Base-by-base conservation (phyloP, 768 basidiomycete genomes). In the Lactifluus pinguis region DNA sequence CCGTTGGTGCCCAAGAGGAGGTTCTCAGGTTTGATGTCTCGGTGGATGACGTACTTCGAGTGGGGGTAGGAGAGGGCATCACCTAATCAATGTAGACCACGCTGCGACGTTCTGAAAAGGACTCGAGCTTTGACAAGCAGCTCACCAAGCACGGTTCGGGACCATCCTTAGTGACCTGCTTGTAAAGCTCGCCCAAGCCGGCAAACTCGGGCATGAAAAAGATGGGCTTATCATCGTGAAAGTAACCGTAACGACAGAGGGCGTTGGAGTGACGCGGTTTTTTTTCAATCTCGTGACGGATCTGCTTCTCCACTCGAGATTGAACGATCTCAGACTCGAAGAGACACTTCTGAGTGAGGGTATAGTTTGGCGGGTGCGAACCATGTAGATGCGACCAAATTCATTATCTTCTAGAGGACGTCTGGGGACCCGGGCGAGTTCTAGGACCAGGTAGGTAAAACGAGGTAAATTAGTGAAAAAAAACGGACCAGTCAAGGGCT, bases 1-100 rank as follows among this genome's bases (percentile, higher is more conserved):
- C 95, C 95, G 67, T 94, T 92, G 68, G 98, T 83, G 11, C 95
- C 95, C 13, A 98, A 77, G 36, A 99, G 80, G 52, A 99, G 74
- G 72, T 99, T 99, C 76, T 99, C 95, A 0, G 97, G 97, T 73
- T 99, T 99, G 76, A 99, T 99, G 69, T 99, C 97, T 36, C 97
- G 84, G 72, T 99, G 97, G 53, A 98, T 99, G 69, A 99, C 94
- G 69, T 98, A 95, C 70, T 98, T 99, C 54, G 79, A 76, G 70
- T 99, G 97, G 17, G 98, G 80, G 71, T 99, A 99, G 11, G 77
- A 77, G 49, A 99, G 76, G 4, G 95, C 97, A 72, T 98, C 95
- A 99, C 98, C 71, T 98, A 95, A 69, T 92, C 89, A 67, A 98
- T 87, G 72, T 99, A 99, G 71, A 93, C 75, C 15, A 89, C 82